Base-by-base conservation (phyloP, 441 rosid genomes). In the Adansonia gregorii region DNA sequence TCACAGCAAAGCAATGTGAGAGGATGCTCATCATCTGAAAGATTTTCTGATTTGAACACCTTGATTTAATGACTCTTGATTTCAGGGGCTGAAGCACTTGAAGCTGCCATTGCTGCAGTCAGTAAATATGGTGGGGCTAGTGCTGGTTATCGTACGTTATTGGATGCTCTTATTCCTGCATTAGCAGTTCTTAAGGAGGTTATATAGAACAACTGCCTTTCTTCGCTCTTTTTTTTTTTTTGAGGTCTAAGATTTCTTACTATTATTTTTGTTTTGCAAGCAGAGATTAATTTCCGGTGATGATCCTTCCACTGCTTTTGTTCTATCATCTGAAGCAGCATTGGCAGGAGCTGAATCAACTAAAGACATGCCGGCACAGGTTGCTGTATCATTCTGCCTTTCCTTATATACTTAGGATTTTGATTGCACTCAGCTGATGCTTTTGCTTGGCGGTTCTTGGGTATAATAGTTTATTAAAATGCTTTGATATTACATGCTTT, bases 91-190 rank as follows among this genome's bases (percentile, higher is more conserved):
- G 91, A 89, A 83, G 93, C 97, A 76, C 89, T 95, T 72, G 92
- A 92, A 85, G 88, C 97, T 81, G 84, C 99, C 72, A 89, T 92
- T 56, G 66, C 90, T 75, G 93, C 98, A 1, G 94, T 95, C 73
- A 94, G 98, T 81, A 92, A 89, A 83, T 95, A 95, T 63, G 95
- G 99, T 15, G 98, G 99, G 35, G 97, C 99, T 72, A 78, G 81
- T 81, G 97, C 95, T 78, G 98, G 98, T 64, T 90, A 83, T 82
- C 95, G 99, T 58, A 95, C 99, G 0, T 66, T 95, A 86, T 81
- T 95, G 83, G 97, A 94, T 87, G 97, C 99, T 4, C 94, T 95
- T 68, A 94, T 94, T 85, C 98, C 98, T 24, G 99, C 98, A 66
- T 88, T 88, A 17, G 69, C 85, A 77, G 93, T 85, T 80, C 97